Evolutionary conservation across 2,329 filamentous ascomycete genomes (phyloP).

Genomic region (Cladosporium halotolerans): DNA sequence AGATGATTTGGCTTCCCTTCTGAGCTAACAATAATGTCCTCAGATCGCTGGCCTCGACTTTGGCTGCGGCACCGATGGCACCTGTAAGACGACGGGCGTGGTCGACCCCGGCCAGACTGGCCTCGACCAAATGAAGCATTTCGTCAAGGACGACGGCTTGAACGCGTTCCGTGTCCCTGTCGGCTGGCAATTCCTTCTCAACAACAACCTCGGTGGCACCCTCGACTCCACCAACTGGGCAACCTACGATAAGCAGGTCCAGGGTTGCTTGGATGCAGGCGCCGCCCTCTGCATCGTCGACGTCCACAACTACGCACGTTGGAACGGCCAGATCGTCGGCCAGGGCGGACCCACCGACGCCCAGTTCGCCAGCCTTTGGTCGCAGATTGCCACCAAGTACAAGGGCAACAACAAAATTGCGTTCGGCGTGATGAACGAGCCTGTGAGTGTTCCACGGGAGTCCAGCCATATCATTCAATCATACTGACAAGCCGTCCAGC

Average conservation of each 20-base stretch:
- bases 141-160: conserved; percentile 45
- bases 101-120: conserved; percentile 29
- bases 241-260: conserved; percentile 25
- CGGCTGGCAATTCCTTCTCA: conserved; percentile 23
- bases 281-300: conserved; percentile 29
- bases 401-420: conserved; percentile 47
- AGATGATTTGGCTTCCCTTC: background rate
- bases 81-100: conserved; percentile 29
- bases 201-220: conserved; percentile 17
- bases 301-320: conserved; percentile 39
- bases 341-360: conserved; percentile 58
- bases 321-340: conserved; percentile 57
- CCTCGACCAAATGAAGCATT: conserved; percentile 50
- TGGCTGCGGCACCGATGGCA: conserved; percentile 35
- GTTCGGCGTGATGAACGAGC: conserved; percentile 65
- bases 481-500: conserved; percentile 31
- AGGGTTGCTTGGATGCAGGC: conserved; percentile 32
- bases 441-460: conserved; percentile 24
- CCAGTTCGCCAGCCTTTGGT: conserved; percentile 55
- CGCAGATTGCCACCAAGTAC: conserved; percentile 51
- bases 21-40: background rate
- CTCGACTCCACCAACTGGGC: conserved; percentile 19
- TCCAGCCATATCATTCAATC: conserved; percentile 34
- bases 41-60: conserved; percentile 27
- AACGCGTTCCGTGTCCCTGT: conserved; percentile 55